Base-by-base conservation (phyloP, 108 stramenopile species). In the Cyclotella sp. region DNA sequence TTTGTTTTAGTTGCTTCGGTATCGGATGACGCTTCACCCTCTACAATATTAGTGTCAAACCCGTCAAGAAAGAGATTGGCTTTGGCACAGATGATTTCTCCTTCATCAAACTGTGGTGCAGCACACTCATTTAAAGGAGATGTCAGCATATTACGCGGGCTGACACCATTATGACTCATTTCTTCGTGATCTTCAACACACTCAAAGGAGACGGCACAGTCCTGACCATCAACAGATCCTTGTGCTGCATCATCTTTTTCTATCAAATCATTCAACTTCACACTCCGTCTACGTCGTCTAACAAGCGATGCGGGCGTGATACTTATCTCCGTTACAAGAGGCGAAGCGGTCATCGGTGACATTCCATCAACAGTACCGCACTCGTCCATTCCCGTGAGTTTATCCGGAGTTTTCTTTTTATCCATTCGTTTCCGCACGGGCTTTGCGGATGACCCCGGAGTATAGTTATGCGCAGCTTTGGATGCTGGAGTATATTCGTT, bases 351-450 rank as follows among this genome's bases (percentile, higher is more conserved):
- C 27, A 12, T 21, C 12, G 21, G 22, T 12, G 52, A 10, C 52
- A 27, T 34, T 27, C 3, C 30, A 26, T 43, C 27, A 4, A 63
- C 34, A n/a, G 44, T 39, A 44, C 45, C 64, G 13, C 30, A 11
- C 43, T 27, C 45, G 18, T 21, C 21, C 42, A 46, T 1, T 46
- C 52, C 68, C 6, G n/a, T 39, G 29, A 70, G 13, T 19, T 70
- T 70, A 22, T 29, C 53, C 1, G 70, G 70, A 55, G 70, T 70
- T 39, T 58, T 70, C 42, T 70, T 70, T 22, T 58, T 41, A 42
- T 70, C 70, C 55, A 70, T 13, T 0, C 70, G 70, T 59, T 70
- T 70, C 41, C 18, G 22, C 21, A 28, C 51, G 2, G 41, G 61
- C n/a, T 8, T 55, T 21, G 22, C 22, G 30, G 60, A 62, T 39